Percentiles rank a stretch among this genome's conserved stretches.
Conservation (phyloP, 768 basidiomycete genomes). For the Atractiella rhizophila region DNA sequence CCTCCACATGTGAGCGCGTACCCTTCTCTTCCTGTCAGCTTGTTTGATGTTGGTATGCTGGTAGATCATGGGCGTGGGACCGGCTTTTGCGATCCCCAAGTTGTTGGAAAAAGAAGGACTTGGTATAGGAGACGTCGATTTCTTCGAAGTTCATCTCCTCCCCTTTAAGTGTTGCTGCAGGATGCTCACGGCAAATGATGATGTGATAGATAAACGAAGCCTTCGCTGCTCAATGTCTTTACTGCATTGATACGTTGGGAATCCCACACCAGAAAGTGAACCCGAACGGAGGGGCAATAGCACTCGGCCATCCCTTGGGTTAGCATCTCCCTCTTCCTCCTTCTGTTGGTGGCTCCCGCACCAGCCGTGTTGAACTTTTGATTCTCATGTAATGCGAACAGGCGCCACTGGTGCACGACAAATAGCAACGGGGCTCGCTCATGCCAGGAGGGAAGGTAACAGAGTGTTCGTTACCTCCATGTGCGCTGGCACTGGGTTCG, state of each 20-base stretch:
- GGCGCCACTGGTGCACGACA: slow-evolving; percentile 2
- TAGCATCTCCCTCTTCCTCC: not conserved
- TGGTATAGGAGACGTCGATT: slow-evolving; percentile 16
- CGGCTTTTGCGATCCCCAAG: slow-evolving; percentile 62
- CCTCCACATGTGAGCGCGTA: slow-evolving; percentile 7
- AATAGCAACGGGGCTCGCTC: not conserved
- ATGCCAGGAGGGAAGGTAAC: not conserved
- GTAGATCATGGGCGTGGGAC: slow-evolving; percentile 66
- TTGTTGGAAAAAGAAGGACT: slow-evolving; percentile 12
- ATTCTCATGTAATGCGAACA: not conserved
- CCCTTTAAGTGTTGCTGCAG: not conserved
- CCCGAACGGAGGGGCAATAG: slow-evolving; percentile 25
- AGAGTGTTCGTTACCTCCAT: not conserved
- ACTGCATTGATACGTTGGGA: slow-evolving; percentile 22
- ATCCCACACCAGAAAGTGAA: slow-evolving; percentile 23
- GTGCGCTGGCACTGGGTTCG: slow-evolving; percentile 2
- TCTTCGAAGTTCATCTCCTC: slow-evolving; percentile 16
- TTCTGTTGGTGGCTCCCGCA: not conserved
- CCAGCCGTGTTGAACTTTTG: not conserved
- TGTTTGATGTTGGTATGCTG: not conserved
- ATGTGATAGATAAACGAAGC: slow-evolving; percentile 12
- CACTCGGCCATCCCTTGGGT: slow-evolving; percentile 13
- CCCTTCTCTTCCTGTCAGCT: not conserved
- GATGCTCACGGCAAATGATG: not conserved
- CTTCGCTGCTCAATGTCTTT: slow-evolving; percentile 23